A percentile compares a stretch with the other conserved stretches of the same genome.
Evolutionary conservation across 2,329 filamentous ascomycete species (phyloP).

Genomic region (Rutstroemia sp.): DNA sequence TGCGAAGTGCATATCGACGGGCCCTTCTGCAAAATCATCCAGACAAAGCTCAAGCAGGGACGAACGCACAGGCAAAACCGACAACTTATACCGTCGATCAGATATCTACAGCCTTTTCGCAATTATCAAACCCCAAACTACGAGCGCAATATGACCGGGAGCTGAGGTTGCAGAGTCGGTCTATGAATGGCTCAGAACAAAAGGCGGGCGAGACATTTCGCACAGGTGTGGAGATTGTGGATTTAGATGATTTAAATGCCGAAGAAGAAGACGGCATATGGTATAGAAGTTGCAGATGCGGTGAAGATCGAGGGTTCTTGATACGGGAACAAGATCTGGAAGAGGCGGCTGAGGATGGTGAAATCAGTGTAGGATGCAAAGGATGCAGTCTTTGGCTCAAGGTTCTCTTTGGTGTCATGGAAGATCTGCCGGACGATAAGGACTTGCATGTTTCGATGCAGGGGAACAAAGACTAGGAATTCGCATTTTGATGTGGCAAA

Average conservation of each 20-base stretch:
- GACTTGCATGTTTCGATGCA: conserved; percentile 3
- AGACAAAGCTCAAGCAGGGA: conserved; percentile 20
- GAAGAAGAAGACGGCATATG: conserved; percentile 43
- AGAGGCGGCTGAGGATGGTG: conserved; percentile 49
- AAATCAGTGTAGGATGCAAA: conserved; percentile 56
- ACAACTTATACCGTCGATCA: conserved; percentile 50
- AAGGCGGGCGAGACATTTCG: conserved; percentile 34
- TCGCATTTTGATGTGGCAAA: background rate
- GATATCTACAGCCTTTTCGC: conserved; percentile 51
- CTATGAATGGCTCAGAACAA: conserved; percentile 15
- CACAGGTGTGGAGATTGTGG: conserved; percentile 55
- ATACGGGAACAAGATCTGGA: conserved; percentile 54
- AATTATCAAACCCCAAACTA: conserved; percentile 43
- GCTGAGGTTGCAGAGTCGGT: conserved; percentile 30
- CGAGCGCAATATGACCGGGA: conserved; percentile 48
- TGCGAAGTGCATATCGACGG: conserved; percentile 58
- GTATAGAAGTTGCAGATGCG: conserved; percentile 55
- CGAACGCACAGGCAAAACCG: conserved; percentile 10
- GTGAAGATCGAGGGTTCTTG: conserved; percentile 52
- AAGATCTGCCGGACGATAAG: conserved; percentile 18
- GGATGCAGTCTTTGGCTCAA: conserved; percentile 62
- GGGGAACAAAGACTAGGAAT: background rate
- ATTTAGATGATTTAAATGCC: conserved; percentile 56
- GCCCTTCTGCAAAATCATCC: conserved; percentile 61
- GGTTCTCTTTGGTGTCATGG: conserved; percentile 54